A percentile compares a stretch with the other conserved stretches of the same genome.
Conservation (phyloP, 169 alveolate species). For the Plasmodium adleri region DNA sequence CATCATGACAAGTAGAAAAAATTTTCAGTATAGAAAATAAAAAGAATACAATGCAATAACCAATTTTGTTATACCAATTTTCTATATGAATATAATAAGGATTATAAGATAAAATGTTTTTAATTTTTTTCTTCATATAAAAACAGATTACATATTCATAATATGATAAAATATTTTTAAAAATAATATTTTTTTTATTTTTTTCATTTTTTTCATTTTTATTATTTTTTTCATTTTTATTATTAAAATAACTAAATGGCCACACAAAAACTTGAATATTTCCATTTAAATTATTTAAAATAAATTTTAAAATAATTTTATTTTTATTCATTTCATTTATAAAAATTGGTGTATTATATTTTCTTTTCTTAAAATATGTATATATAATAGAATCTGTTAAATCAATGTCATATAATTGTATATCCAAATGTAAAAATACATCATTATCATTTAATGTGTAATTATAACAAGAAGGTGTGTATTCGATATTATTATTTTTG, state of each 20-base stretch:
- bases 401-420: constrained; percentile 27
- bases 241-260: constrained; percentile 61
- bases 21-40: constrained; percentile 51
- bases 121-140: constrained; percentile 30
- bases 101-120: constrained; percentile 6
- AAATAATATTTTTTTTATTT: background rate
- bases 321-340: constrained; percentile 21
- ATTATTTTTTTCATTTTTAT: background rate
- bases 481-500: constrained; percentile 15
- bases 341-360: background rate
- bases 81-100: constrained; percentile 55
- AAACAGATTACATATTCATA: constrained; percentile 20
- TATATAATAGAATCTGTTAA: constrained; percentile 12
- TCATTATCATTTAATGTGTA: constrained; percentile 30
- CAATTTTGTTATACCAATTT: constrained; percentile 36
- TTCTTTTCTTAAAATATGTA: constrained; percentile 16
- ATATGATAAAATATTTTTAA: constrained; percentile 18
- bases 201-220: background rate
- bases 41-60: constrained; percentile 20
- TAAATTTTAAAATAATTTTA: constrained; percentile 47
- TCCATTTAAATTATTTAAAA: constrained; percentile 42
- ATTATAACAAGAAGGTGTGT: constrained; percentile 45
- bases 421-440: constrained; percentile 15
- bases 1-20: constrained; percentile 2
- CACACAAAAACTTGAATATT: constrained; percentile 28